Evolutionary conservation across 768 basidiomycete species (phyloP).

Genomic region (Agaricus sinodeliciosus): DNA sequence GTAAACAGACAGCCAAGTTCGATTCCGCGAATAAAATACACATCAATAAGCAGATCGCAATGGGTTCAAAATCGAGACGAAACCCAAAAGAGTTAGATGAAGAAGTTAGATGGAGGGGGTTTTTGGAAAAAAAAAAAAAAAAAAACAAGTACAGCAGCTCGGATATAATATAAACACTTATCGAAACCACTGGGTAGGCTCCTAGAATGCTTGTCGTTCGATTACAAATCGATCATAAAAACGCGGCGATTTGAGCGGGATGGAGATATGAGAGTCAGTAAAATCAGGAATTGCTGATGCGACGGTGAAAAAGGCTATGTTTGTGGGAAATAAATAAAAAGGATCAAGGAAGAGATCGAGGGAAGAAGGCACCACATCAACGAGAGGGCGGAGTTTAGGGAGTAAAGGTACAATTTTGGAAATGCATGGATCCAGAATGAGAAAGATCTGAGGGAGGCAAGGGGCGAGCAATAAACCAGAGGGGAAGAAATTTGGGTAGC

Average conservation of each 20-base stretch:
- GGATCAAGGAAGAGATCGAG: background rate
- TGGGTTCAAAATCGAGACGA: background rate
- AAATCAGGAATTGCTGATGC: constrained; percentile 1
- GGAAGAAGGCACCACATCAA: background rate
- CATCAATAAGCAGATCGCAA: background rate
- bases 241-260: background rate
- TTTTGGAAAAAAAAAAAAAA: background rate
- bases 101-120: background rate
- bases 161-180: constrained; percentile 8
- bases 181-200: constrained; percentile 7
- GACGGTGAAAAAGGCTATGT: constrained; percentile 7
- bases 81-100: background rate
- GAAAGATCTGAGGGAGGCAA: background rate
- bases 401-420: background rate
- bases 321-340: constrained; percentile 6
- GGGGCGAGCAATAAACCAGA: background rate
- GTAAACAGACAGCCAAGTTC: background rate
- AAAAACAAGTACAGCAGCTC: background rate
- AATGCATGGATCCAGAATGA: background rate
- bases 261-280: background rate
- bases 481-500: background rate
- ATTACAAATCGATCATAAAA: background rate
- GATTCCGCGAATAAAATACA: constrained; percentile 9
- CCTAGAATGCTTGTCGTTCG: constrained; percentile 3
- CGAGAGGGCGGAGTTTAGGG: background rate